A percentile compares a stretch with the other conserved stretches of the same genome.
These are phyloP conservation scores for Ogataea populi-albae DNA, from an alignment of 805 yeast genomes.

Conservation along the genomic window DNA sequence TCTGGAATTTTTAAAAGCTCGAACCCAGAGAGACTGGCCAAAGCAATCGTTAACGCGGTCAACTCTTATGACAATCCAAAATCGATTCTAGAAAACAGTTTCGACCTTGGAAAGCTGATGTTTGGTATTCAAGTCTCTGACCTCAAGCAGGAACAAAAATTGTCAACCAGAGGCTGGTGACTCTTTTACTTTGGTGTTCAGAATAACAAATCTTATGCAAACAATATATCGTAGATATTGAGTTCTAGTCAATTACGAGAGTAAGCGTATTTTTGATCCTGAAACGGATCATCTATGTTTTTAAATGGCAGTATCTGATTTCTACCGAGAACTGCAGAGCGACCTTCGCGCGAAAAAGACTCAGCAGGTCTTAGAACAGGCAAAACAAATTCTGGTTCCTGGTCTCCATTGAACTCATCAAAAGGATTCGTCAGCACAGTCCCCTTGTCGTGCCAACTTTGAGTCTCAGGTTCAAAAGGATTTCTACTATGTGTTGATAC, in stretches of 20 bases:
- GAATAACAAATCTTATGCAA: too few species aligned
- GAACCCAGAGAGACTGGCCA: slow-evolving; percentile 70
- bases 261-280: too few species aligned
- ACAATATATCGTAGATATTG: too few species aligned
- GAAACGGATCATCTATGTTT: too few species aligned
- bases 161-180: slow-evolving; percentile 55
- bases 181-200: background rate
- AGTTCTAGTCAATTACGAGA: too few species aligned
- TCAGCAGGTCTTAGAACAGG: too few species aligned
- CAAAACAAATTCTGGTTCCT: background rate
- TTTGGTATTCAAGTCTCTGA: slow-evolving; percentile 62
- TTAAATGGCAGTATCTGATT: too few species aligned
- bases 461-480: too few species aligned
- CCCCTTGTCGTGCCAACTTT: too few species aligned
- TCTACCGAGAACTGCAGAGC: too few species aligned
- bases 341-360: too few species aligned
- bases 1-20: slow-evolving; percentile 76
- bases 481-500: too few species aligned
- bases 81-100: slow-evolving; percentile 60
- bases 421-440: slow-evolving; percentile 1
- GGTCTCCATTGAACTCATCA: slow-evolving; percentile 1
- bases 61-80: slow-evolving; percentile 63
- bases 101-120: slow-evolving; percentile 74
- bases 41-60: slow-evolving; percentile 77
- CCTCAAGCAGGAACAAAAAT: slow-evolving; percentile 43